These are phyloP conservation scores for Fagopyrum esculentum DNA, from an alignment of 148 eudicot species.

Conservation along the genomic window DNA sequence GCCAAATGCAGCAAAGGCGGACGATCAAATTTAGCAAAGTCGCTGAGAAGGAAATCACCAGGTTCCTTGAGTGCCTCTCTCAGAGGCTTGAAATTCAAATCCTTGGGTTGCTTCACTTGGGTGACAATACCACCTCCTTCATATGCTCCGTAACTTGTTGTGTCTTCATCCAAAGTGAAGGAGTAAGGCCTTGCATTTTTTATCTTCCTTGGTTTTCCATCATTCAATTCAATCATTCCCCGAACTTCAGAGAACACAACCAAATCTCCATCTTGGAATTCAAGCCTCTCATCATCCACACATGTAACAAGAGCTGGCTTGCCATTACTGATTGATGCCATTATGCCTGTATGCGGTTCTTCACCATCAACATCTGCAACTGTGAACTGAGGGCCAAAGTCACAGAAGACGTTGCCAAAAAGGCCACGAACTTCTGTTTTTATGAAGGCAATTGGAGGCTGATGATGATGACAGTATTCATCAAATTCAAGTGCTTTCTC, in stretches of 20 bases:
- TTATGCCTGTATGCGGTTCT: constrained; percentile 61
- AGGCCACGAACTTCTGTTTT: constrained; percentile 43
- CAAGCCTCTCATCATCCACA: constrained; percentile 77
- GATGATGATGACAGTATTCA: constrained; percentile 40
- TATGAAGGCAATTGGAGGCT: constrained; percentile 44
- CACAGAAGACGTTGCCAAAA: constrained; percentile 43
- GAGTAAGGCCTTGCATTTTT: constrained; percentile 59
- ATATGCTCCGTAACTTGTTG: constrained; percentile 45
- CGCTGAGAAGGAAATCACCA: constrained; percentile 70
- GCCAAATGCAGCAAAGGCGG: constrained; percentile 68
- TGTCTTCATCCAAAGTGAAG: constrained; percentile 65
- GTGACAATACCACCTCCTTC: constrained; percentile 72
- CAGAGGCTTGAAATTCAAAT: constrained; percentile 54
- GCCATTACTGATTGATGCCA: constrained; percentile 63
- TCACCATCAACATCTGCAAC: constrained; percentile 55
- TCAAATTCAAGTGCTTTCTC: constrained; percentile 38
- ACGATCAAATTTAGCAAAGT: constrained; percentile 67
- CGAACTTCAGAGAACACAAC: constrained; percentile 67
- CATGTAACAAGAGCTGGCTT: constrained; percentile 56
- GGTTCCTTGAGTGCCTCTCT: constrained; percentile 54
- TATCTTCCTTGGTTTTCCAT: constrained; percentile 65
- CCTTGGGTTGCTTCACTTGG: constrained; percentile 66
- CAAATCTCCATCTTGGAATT: constrained; percentile 73
- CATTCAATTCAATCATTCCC: constrained; percentile 70
- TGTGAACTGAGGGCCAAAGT: constrained; percentile 42